Percentiles rank a stretch among this genome's conserved stretches.
Conservation (phyloP, 805 yeast genomes). For the Starmerella tilneyi region DNA sequence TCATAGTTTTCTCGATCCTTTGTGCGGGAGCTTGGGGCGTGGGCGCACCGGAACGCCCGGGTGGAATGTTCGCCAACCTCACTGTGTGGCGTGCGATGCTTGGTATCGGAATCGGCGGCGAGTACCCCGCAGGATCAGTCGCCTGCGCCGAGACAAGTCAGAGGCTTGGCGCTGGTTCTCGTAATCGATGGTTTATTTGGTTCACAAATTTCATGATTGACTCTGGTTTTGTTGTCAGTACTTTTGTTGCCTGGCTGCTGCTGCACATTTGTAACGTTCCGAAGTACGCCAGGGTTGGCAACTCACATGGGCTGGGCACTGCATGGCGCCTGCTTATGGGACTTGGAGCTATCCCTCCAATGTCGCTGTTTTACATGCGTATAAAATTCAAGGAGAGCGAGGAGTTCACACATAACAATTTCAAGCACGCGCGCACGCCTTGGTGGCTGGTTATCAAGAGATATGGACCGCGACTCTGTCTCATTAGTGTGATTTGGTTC, state of each 20-base stretch:
- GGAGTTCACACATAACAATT: constrained; percentile 57
- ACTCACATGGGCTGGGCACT: constrained; percentile 52
- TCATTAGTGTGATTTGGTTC: constrained; percentile 79
- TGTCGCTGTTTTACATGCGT: constrained; percentile 67
- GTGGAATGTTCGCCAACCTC: constrained; percentile 73
- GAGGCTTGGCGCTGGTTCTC: constrained; percentile 62
- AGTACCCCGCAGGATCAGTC: constrained; percentile 87
- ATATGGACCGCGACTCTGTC: constrained; percentile 68
- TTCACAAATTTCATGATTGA: constrained; percentile 86
- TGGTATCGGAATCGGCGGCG: constrained; percentile 91
- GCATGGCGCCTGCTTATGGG: constrained; percentile 92
- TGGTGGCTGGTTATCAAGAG: constrained; percentile 59
- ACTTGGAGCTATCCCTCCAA: constrained; percentile 80
- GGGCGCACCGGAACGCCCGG: constrained; percentile 41
- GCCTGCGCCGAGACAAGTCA: constrained; percentile 89
- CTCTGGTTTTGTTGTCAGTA: constrained; percentile 67
- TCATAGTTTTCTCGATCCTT: constrained; percentile 67
- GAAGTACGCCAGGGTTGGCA: constrained; percentile 17
- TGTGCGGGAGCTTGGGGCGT: constrained; percentile 85
- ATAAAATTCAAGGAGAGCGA: constrained; percentile 64
- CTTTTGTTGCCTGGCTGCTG: constrained; percentile 78
- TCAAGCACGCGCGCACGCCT: constrained; percentile 50
- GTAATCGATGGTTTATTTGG: constrained; percentile 83
- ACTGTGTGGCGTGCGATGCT: constrained; percentile 77
- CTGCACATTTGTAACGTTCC: constrained; percentile 63